Conservation (phyloP, 768 basidiomycete species). For the Agaricus bisporus region DNA sequence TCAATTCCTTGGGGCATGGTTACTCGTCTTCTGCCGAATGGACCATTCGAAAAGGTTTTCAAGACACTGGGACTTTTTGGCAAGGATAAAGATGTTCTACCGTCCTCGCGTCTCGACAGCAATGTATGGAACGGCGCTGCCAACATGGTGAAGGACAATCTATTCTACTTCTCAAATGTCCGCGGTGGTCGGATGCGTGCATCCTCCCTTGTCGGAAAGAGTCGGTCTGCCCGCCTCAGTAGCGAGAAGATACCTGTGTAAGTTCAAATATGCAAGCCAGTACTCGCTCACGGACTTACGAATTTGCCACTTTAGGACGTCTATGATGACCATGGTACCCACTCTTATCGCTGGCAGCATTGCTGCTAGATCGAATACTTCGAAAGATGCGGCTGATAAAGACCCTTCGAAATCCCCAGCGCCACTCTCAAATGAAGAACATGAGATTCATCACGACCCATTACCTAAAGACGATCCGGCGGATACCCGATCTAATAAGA, state of each 20-base stretch:
- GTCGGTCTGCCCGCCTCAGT: constrained; percentile 53
- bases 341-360: constrained; percentile 39
- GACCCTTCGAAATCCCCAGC: constrained; percentile 81
- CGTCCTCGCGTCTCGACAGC: constrained; percentile 51
- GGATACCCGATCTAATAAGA: constrained; percentile 14
- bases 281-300: not conserved
- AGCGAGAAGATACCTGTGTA: constrained; percentile 45
- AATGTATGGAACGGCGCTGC: constrained; percentile 78
- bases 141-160: constrained; percentile 78
- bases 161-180: constrained; percentile 72
- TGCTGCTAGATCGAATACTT: constrained; percentile 55
- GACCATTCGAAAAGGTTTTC: constrained; percentile 61
- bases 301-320: constrained; percentile 17
- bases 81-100: constrained; percentile 58
- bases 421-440: constrained; percentile 77
- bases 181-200: constrained; percentile 87
- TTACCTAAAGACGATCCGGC: constrained; percentile 51
- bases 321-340: constrained; percentile 47
- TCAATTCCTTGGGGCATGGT: constrained; percentile 85
- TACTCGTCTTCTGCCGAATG: constrained; percentile 77
- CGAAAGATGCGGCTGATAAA: constrained; percentile 66
- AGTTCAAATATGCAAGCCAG: constrained; percentile 1
- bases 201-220: constrained; percentile 81
- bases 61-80: constrained; percentile 50
- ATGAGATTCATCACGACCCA: constrained; percentile 87